These are phyloP conservation scores for Mortierella claussenii DNA, from an alignment of 192 early-diverging fungal species.

Conservation along the genomic window DNA sequence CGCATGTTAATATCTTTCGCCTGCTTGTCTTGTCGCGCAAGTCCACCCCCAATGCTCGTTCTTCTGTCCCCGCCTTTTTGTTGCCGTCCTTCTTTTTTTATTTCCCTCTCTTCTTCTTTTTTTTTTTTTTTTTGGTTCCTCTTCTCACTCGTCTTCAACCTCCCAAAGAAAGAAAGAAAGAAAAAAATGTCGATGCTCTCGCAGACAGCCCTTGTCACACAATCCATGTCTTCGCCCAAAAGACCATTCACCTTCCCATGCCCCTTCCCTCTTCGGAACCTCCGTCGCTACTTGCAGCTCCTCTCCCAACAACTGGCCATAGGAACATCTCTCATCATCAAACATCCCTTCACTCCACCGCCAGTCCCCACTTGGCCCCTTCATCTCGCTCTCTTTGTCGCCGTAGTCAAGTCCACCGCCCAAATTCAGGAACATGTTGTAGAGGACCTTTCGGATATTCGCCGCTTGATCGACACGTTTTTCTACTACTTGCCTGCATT, in stretches of 20 bases:
- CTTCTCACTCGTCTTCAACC: too few relatives aligned
- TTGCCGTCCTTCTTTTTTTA: background rate
- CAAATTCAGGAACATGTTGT: slow-evolving; percentile 38
- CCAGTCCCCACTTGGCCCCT: slow-evolving; percentile 42
- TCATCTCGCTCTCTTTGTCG: slow-evolving; percentile 40
- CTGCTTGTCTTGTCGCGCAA: too few relatives aligned
- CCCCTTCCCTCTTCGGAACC: slow-evolving; percentile 37
- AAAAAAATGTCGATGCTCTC: slow-evolving; percentile 7
- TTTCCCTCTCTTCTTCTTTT: background rate
- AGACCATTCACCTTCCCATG: slow-evolving; percentile 22
- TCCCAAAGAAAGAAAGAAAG: too few relatives aligned
- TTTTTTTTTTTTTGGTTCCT: background rate
- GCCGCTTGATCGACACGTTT: slow-evolving; percentile 27
- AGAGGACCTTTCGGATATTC: slow-evolving; percentile 37
- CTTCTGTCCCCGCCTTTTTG: background rate
- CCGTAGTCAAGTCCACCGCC: slow-evolving; percentile 10
- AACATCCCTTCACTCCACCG: slow-evolving; percentile 28
- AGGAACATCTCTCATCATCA: slow-evolving; percentile 32
- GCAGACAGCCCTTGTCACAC: slow-evolving; percentile 24
- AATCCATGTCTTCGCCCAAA: slow-evolving; percentile 12
- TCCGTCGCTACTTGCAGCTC: slow-evolving; percentile 29
- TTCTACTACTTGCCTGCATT: slow-evolving; percentile 40
- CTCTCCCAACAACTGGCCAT: slow-evolving; percentile 28
- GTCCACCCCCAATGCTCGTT: too few relatives aligned
- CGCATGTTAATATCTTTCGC: too few relatives aligned